Evolutionary conservation across 1,284 basidiomycete genomes (phyloP), one percentile per base, ranked within the genome.

Genomic region (Boletellus sp.): DNA sequence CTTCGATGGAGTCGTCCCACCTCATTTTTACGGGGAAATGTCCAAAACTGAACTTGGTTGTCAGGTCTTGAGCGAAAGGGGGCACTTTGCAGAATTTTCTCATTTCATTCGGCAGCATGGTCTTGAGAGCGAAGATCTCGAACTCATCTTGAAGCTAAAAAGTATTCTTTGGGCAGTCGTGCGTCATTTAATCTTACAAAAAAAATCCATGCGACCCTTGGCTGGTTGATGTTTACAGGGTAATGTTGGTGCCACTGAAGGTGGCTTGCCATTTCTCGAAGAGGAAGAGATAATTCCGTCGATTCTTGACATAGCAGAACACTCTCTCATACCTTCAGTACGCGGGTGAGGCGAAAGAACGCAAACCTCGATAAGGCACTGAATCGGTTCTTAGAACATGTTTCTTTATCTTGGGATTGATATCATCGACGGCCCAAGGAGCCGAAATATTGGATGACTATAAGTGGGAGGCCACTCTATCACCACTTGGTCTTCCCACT

Each of bases 11-110:
- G 85, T 86, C 2, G 89, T 93, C 2, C 97, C 97, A 1, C 86
- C 90, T 5, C 96, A 99, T 68, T 98, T 99, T 71, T 97, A 98
- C 61, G 95, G 96, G 21, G 94, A 98, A 68, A 90, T 99, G 77
- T 89, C 93, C 41, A 97, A 97, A 69, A 99, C 97, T 1, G 87
- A 89, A 46, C 86, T 95, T 49, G 97, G 97, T 0, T 96, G 94
- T 68, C 87, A 90, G 63, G 85, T 96, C 13, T 73, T 99, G 40
- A 81, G 85, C 49, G 91, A 94, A 54, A 93, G 91, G 61, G 93
- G 92, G 0, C 93, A 99, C 65, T 95, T 99, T 63, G 70, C 79
- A 8, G 92, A 96, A 54, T 97, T 98, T 67, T 86, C 91, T 0
- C 86, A 93, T 56, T 91, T 95, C 59, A 91, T 99, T 51, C 82